phyloP scores from a whole-genome alignment of 2,329 filamentous ascomycete genomes.

The Diaporthe sp. region DNA sequence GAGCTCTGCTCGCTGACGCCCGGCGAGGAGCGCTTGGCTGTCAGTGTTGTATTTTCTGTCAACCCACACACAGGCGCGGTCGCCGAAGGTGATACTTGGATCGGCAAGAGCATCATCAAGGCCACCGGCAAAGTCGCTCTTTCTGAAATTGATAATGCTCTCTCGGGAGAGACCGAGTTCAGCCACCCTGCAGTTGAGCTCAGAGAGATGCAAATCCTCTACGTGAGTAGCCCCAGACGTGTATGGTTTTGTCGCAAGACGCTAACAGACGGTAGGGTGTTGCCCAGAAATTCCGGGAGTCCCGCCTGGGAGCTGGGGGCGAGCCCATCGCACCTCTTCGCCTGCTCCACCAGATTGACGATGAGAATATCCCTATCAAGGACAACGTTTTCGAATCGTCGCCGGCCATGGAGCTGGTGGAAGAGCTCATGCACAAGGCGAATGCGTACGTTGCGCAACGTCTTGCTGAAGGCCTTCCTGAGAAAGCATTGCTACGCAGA shows the following conservation, averaged over 20 bases:
- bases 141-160: constrained; percentile 85
- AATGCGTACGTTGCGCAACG: constrained; percentile 92
- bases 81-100: constrained; percentile 89
- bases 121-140: constrained; percentile 89
- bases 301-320: constrained; percentile 83
- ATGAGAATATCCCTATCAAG: constrained; percentile 97
- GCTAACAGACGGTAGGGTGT: constrained; percentile 67
- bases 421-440: constrained; percentile 94
- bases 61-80: constrained; percentile 83
- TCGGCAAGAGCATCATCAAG: constrained; percentile 94
- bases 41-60: constrained; percentile 94
- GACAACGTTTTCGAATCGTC: constrained; percentile 96
- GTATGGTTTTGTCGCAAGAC: neutral
- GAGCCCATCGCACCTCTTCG: constrained; percentile 87
- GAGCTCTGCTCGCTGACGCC: constrained; percentile 91
- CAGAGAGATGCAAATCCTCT: constrained; percentile 85
- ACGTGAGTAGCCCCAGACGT: constrained; percentile 61
- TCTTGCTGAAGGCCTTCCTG: constrained; percentile 81
- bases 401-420: constrained; percentile 89
- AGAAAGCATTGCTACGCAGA: constrained; percentile 92
- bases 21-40: constrained; percentile 88
- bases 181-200: constrained; percentile 75
- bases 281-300: constrained; percentile 90
- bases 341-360: constrained; percentile 92
- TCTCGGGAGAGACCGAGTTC: constrained; percentile 73